phyloP scores from a whole-genome alignment of 805 yeast species.

The Debaryomyces hansenii region DNA sequence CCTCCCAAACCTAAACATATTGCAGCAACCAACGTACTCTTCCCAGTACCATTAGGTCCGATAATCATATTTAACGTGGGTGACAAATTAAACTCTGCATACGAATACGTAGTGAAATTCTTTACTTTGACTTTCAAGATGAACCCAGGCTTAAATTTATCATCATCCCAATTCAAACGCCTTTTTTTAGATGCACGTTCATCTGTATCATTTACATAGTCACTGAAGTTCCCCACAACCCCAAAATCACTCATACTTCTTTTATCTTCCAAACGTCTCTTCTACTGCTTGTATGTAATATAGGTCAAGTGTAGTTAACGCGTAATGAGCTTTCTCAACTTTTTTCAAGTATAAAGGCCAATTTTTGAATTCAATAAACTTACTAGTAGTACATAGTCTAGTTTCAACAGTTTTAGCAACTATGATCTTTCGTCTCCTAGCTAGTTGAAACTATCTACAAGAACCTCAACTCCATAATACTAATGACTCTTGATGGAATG shows the following conservation, averaged over 20 bases:
- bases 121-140: conserved; percentile 50
- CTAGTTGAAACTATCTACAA: no score
- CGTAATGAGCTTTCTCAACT: neutral
- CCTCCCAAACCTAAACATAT: conserved; percentile 89
- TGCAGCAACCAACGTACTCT: conserved; percentile 90
- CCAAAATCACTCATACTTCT: conserved; percentile 5
- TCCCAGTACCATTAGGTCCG: conserved; percentile 97
- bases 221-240: conserved; percentile 6
- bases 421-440: no score
- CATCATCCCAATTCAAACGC: conserved; percentile 4
- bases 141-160: conserved; percentile 42
- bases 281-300: neutral
- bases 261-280: neutral
- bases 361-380: neutral
- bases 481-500: no score
- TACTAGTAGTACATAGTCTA: no score
- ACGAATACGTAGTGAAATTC: conserved; percentile 69
- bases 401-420: no score
- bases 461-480: no score
- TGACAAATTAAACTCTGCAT: conserved; percentile 71
- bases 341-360: neutral
- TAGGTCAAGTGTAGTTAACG: neutral
- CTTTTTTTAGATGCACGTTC: conserved; percentile 1
- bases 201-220: conserved; percentile 1
- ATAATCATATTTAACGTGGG: conserved; percentile 88